phyloP scores from a whole-genome alignment of 2,329 filamentous ascomycete genomes.

The Chaetomium sp. region DNA sequence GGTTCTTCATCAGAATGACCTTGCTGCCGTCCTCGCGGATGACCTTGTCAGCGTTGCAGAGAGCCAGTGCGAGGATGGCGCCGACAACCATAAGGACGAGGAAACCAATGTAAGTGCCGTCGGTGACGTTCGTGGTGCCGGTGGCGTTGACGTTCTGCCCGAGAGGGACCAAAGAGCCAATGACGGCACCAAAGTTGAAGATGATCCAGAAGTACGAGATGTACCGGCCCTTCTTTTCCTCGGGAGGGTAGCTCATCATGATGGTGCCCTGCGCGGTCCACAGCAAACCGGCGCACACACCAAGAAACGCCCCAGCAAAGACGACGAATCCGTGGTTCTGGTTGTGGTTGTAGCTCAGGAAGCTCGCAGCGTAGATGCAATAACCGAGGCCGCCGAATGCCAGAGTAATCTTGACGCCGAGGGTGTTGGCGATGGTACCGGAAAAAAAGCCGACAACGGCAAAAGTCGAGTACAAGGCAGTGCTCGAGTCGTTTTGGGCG shows the following conservation, averaged over 20 bases:
- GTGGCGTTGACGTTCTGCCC: conserved; percentile 61
- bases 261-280: conserved; percentile 81
- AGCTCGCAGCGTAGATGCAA: conserved; percentile 64
- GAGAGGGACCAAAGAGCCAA: conserved; percentile 72
- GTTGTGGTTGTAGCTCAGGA: conserved; percentile 65
- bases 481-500: conserved; percentile 57
- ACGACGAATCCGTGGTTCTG: conserved; percentile 63
- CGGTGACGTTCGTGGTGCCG: conserved; percentile 45
- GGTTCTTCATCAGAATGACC: conserved; percentile 86
- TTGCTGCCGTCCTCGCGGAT: conserved; percentile 70
- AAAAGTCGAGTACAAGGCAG: conserved; percentile 67
- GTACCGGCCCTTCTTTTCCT: conserved; percentile 76
- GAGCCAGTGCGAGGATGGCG: conserved; percentile 59
- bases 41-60: conserved; percentile 66
- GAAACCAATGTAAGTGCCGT: conserved; percentile 85
- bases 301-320: conserved; percentile 70
- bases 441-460: conserved; percentile 63
- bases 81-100: conserved; percentile 74
- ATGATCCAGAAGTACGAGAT: conserved; percentile 94
- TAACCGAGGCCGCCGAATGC: conserved; percentile 71
- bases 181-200: conserved; percentile 86
- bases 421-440: conserved; percentile 69
- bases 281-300: conserved; percentile 70
- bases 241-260: conserved; percentile 84
- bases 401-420: conserved; percentile 63